Conservation (phyloP, 202 grass and related monocot species). For the Setaria italica region DNA sequence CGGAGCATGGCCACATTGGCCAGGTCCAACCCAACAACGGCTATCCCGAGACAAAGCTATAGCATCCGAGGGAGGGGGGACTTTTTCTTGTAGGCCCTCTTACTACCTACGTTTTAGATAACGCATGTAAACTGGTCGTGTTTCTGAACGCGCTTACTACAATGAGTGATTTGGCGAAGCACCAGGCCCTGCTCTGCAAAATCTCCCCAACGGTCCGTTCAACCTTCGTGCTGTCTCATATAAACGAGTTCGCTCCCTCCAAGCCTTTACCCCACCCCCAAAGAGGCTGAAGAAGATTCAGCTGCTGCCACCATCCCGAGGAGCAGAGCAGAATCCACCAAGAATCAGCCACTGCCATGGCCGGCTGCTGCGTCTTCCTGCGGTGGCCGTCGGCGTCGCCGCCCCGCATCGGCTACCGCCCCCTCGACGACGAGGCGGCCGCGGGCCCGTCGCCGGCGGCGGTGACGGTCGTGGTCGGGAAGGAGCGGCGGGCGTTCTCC, state of each 20-base stretch:
- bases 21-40: constrained; percentile 64
- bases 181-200: neutral
- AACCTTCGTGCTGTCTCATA: neutral
- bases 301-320: neutral
- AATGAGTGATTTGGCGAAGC: neutral
- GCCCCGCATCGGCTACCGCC: constrained; percentile 67
- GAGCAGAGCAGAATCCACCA: neutral
- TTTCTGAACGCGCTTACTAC: neutral
- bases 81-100: neutral
- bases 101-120: rapidly evolving
- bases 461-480: constrained; percentile 87
- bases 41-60: constrained; percentile 30
- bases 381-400: constrained; percentile 56
- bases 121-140: neutral
- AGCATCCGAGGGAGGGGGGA: neutral
- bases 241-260: constrained; percentile 15
- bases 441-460: constrained; percentile 15
- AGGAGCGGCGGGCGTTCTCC: constrained; percentile 85
- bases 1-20: neutral
- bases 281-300: neutral
- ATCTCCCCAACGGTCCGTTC: constrained; percentile 41
- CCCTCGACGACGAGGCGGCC: constrained; percentile 24
- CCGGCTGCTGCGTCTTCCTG: constrained; percentile 86
- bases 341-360: constrained; percentile 40
- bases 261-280: neutral